These are phyloP conservation scores for Orbilia brochopaga DNA, from an alignment of 2,329 filamentous ascomycete species.

Conservation along the genomic window DNA sequence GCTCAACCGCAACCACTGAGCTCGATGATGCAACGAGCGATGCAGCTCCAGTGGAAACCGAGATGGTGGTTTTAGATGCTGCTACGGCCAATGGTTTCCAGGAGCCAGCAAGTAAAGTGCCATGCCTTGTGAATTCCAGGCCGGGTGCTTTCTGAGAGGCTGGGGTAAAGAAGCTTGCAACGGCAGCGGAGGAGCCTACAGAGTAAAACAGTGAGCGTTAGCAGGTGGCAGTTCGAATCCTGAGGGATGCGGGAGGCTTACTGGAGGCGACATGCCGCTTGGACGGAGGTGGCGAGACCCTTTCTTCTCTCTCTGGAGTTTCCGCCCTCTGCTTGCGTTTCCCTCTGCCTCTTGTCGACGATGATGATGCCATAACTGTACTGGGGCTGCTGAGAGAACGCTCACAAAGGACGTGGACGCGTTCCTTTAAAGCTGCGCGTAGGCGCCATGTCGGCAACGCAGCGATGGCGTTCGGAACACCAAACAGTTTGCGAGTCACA, in stretches of 20 bases:
- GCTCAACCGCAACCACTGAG: slow-evolving; percentile 48
- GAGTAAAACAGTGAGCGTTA: not conserved
- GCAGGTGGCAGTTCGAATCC: not conserved
- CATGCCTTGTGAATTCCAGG: slow-evolving; percentile 25
- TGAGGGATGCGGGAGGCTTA: not conserved
- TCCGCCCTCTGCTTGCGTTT: slow-evolving; percentile 42
- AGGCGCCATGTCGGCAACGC: not conserved
- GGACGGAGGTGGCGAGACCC: slow-evolving; percentile 30
- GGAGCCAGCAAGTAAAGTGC: slow-evolving; percentile 19
- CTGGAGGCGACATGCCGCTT: slow-evolving; percentile 19
- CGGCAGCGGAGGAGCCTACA: slow-evolving; percentile 4
- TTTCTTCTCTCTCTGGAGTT: slow-evolving; percentile 36
- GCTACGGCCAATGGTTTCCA: slow-evolving; percentile 20
- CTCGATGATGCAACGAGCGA: slow-evolving; percentile 7
- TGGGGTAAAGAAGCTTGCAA: slow-evolving; percentile 39
- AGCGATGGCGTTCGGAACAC: not conserved
- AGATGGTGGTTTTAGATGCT: slow-evolving; percentile 5
- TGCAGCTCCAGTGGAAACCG: slow-evolving; percentile 11
- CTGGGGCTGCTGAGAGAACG: slow-evolving; percentile 10
- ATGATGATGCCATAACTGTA: slow-evolving; percentile 19
- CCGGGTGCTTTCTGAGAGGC: slow-evolving; percentile 32
- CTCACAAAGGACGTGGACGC: not conserved
- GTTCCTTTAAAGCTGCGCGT: slow-evolving; percentile 2
- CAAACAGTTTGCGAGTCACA: not conserved
- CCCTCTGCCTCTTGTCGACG: slow-evolving; percentile 7